Conservation (phyloP, 345 rosid species). For the Salix brachista region DNA sequence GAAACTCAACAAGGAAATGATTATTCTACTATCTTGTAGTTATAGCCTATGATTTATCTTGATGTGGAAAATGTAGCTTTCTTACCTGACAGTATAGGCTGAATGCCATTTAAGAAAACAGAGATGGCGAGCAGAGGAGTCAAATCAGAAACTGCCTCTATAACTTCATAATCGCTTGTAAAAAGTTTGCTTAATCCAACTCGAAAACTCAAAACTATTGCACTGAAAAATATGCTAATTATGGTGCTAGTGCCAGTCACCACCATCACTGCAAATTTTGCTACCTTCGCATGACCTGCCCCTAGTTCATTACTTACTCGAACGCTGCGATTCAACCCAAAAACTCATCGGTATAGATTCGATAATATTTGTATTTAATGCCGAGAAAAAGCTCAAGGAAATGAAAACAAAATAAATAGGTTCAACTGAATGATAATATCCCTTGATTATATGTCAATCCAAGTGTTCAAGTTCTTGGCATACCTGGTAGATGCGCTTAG, state of each 20-base stretch:
- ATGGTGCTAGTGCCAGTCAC: constrained; percentile 56
- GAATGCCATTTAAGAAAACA: constrained; percentile 79
- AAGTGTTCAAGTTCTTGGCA: not conserved
- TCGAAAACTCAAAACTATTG: constrained; percentile 43
- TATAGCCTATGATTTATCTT: not conserved
- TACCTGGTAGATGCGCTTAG: constrained; percentile 82
- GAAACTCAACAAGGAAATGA: not conserved
- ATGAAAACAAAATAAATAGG: not conserved
- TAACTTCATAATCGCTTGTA: constrained; percentile 56
- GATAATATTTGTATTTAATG: not conserved
- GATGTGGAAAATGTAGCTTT: not conserved
- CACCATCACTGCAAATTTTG: constrained; percentile 69
- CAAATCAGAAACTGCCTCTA: constrained; percentile 55
- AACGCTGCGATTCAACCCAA: constrained; percentile 41
- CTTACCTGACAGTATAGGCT: constrained; percentile 88
- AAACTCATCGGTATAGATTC: not conserved
- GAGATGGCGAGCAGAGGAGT: constrained; percentile 85
- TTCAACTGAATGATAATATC: not conserved
- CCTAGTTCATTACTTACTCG: constrained; percentile 92
- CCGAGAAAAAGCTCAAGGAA: not conserved
- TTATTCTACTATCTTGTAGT: not conserved
- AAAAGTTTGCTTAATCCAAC: constrained; percentile 67
- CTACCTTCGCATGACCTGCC: constrained; percentile 68
- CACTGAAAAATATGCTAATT: constrained; percentile 54
- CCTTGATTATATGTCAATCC: not conserved